Evolutionary conservation across 1,284 basidiomycete species (phyloP).

Genomic region (Apiotrichum domesticum): DNA sequence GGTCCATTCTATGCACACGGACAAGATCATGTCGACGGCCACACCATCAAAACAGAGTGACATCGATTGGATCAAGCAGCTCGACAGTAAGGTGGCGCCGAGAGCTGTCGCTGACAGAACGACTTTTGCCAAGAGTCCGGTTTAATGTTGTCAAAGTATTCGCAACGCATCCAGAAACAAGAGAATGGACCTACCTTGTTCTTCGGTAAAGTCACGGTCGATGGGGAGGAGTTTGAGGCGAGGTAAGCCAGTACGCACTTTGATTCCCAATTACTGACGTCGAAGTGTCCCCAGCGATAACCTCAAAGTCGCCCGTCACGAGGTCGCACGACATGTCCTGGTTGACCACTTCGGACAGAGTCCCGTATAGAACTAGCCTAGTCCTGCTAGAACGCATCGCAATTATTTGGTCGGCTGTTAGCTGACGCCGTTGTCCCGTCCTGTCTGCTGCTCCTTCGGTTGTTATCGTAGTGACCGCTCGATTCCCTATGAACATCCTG

Average conservation of each 20-base stretch:
- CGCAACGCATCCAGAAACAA: conserved; percentile 7
- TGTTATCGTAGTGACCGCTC: no score
- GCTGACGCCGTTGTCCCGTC: no score
- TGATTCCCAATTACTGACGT: neutral
- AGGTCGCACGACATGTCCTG: conserved; percentile 18
- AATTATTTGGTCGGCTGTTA: no score
- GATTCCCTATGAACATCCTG: no score
- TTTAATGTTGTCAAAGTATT: conserved; percentile 7
- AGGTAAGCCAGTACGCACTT: neutral
- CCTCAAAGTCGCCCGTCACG: conserved; percentile 16
- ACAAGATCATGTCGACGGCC: no score
- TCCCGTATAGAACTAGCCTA: neutral
- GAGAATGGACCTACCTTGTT: conserved; percentile 5
- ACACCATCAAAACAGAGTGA: no score
- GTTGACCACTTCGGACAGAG: conserved; percentile 21
- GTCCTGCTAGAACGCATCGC: no score
- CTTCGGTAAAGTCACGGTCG: conserved; percentile 15
- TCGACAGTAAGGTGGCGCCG: conserved; percentile 1
- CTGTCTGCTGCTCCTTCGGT: no score
- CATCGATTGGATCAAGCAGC: conserved; percentile 16
- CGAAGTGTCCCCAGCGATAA: neutral
- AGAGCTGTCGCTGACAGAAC: neutral
- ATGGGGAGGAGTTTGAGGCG: conserved; percentile 11
- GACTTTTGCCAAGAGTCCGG: conserved; percentile 16
- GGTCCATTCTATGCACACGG: no score